A percentile compares a stretch with the other conserved stretches of the same genome.
phyloP scores from a whole-genome alignment of 805 yeast species.

The Barnettozyma siamensis region DNA sequence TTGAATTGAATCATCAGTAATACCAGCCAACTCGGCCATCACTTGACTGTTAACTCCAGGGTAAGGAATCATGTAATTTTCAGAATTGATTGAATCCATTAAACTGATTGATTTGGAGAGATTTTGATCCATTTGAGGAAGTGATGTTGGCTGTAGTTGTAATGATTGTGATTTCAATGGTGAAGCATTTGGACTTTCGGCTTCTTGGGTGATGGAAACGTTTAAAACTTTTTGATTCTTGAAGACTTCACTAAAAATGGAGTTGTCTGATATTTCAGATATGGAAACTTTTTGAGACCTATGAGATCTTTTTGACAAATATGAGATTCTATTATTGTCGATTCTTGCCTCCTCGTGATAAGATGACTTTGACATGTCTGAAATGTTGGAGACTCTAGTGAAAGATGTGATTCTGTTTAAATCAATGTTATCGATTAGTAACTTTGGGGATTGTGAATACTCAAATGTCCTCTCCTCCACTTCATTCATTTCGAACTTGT shows the following conservation, averaged over 20 bases:
- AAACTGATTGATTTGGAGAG: slow-evolving; percentile 5
- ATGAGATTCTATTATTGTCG: slow-evolving; percentile 15
- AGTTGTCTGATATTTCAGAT: slow-evolving; percentile 11
- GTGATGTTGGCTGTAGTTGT: not conserved
- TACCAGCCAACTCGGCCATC: slow-evolving; percentile 71
- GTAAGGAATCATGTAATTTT: slow-evolving; percentile 26
- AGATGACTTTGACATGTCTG: slow-evolving; percentile 6
- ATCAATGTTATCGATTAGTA: slow-evolving; percentile 8
- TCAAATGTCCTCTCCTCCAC: not conserved
- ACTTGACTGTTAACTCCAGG: slow-evolving; percentile 50
- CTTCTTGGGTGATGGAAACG: slow-evolving; percentile 9
- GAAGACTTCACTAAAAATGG: slow-evolving; percentile 17
- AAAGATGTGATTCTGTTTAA: slow-evolving; percentile 19
- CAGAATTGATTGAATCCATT: slow-evolving; percentile 13
- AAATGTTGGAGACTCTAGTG: slow-evolving; percentile 19
- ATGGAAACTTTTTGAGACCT: slow-evolving; percentile 17
- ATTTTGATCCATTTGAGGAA: not conserved
- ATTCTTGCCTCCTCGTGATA: not conserved
- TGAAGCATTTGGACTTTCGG: not conserved
- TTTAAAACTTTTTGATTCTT: slow-evolving; percentile 13
- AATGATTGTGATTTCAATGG: slow-evolving; percentile 1
- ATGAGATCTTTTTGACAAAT: slow-evolving; percentile 21
- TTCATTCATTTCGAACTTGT: slow-evolving; percentile 8
- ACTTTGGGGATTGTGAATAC: not conserved
- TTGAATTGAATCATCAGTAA: slow-evolving; percentile 69